Percentiles rank a stretch among this genome's conserved stretches.
phyloP scores from a whole-genome alignment of 2,329 filamentous ascomycete species.

The Colletotrichum australisinense region DNA sequence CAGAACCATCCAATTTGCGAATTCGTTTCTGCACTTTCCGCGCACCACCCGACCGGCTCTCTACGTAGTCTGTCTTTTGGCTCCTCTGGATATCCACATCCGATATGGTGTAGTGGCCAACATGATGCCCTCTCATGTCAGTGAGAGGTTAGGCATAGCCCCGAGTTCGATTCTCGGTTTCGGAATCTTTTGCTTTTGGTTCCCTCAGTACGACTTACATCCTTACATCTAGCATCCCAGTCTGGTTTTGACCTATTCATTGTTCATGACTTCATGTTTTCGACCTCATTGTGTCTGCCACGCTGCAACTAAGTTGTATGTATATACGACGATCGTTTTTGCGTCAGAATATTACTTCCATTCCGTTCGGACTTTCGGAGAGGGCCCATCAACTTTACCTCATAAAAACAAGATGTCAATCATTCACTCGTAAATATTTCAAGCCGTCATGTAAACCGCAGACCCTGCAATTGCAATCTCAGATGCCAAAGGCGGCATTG shows the following conservation, averaged over 20 bases:
- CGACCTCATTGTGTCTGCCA: not conserved
- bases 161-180: slow-evolving; percentile 30
- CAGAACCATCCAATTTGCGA: not conserved
- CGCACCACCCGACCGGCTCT: rapidly evolving
- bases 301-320: too few species aligned
- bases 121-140: slow-evolving; percentile 21
- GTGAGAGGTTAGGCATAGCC: slow-evolving; percentile 22
- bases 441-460: not conserved
- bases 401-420: not conserved
- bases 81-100: rapidly evolving
- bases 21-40: not conserved
- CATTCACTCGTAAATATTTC: not conserved
- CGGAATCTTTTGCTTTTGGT: not conserved
- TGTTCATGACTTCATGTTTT: too few species aligned
- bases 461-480: not conserved
- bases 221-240: too few species aligned
- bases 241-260: too few species aligned
- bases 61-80: too few species aligned
- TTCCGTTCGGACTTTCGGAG: too few species aligned
- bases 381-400: too few species aligned
- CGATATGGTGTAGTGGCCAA: slow-evolving; percentile 30
- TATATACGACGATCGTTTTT: too few species aligned
- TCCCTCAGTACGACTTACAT: not conserved
- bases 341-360: too few species aligned
- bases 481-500: not conserved